Evolutionary conservation across 768 basidiomycete species (phyloP).

Genomic region (Phanerodontia chrysosporium): DNA sequence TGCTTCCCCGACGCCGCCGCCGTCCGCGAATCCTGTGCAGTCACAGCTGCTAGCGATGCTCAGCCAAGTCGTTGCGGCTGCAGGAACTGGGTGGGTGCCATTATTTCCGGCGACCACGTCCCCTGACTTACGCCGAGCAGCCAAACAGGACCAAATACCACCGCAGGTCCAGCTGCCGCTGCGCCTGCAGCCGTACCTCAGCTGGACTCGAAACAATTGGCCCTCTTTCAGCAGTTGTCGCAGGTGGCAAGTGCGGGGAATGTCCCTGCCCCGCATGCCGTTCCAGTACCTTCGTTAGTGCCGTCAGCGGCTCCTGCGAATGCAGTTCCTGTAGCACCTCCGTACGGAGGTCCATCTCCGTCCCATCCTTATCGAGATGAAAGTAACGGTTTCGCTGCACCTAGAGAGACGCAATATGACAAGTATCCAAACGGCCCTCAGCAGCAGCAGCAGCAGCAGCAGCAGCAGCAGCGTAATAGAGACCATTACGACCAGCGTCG

Average conservation of each 20-base stretch:
- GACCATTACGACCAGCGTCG: slow-evolving; percentile 50
- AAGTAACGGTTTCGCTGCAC: slow-evolving; percentile 27
- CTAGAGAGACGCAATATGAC: slow-evolving; percentile 38
- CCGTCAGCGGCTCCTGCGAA: slow-evolving; percentile 24
- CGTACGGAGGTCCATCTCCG: slow-evolving; percentile 22
- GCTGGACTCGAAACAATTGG: slow-evolving; percentile 55
- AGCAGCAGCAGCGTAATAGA: slow-evolving; percentile 42
- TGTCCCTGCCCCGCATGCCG: slow-evolving; percentile 13
- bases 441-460: no score
- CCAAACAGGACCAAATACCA: slow-evolving; percentile 60
- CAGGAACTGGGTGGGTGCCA: slow-evolving; percentile 36
- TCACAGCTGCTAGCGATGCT: slow-evolving; percentile 67
- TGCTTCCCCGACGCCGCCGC: slow-evolving; percentile 15
- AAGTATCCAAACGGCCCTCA: slow-evolving; percentile 27
- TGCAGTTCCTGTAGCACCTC: slow-evolving; percentile 26
- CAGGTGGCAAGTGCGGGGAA: slow-evolving; percentile 45
- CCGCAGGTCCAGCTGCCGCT: slow-evolving; percentile 27
- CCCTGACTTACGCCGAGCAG: slow-evolving; percentile 28
- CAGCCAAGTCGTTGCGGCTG: slow-evolving; percentile 50
- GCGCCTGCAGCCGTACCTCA: slow-evolving; percentile 27
- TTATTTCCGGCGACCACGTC: not conserved
- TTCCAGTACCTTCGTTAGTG: slow-evolving; percentile 28
- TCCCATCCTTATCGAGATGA: slow-evolving; percentile 39
- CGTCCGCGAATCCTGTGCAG: slow-evolving; percentile 42
- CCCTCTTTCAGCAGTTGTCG: slow-evolving; percentile 73